A percentile compares a stretch with the other conserved stretches of the same genome.
Evolutionary conservation across 2,329 filamentous ascomycete genomes (phyloP).

Genomic region (Capronia coronata): DNA sequence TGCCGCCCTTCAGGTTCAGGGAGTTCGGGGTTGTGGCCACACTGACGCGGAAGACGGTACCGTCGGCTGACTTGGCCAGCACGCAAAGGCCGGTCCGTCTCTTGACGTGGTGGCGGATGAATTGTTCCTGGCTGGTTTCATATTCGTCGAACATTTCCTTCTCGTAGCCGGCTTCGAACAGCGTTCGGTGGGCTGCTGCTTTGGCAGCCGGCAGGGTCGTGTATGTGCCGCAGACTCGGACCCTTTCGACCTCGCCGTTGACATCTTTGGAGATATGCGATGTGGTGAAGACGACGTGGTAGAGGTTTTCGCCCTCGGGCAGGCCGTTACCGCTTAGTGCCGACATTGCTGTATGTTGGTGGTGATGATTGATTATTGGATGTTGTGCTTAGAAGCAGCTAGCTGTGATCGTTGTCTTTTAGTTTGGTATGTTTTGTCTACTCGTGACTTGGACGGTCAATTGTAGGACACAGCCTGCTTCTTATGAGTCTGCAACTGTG

Average conservation of each 20-base stretch:
- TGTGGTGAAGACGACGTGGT: conserved; percentile 29
- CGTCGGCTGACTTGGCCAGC: conserved; percentile 27
- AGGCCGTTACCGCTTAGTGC: conserved; percentile 11
- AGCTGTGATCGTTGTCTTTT: background rate
- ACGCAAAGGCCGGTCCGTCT: conserved; percentile 27
- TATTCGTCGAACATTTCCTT: conserved; percentile 30
- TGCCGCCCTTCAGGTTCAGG: conserved; percentile 11
- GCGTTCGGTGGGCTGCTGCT: conserved; percentile 28
- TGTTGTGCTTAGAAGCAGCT: background rate
- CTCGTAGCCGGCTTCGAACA: conserved; percentile 32
- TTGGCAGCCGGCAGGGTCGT: conserved; percentile 28
- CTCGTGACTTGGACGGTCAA: background rate
- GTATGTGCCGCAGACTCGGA: conserved; percentile 30
- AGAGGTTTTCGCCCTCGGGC: conserved; percentile 21
- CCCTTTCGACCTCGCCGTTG: conserved; percentile 28
- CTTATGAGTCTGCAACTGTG: background rate
- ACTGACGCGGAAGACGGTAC: conserved; percentile 29
- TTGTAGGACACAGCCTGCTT: background rate
- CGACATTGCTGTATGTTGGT: conserved; percentile 8
- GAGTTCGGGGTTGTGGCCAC: conserved; percentile 28
- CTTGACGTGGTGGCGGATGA: conserved; percentile 21
- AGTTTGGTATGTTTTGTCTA: background rate
- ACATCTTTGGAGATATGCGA: conserved; percentile 28
- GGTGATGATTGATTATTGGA: background rate
- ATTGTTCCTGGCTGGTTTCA: conserved; percentile 22